Conservation (phyloP, 2,329 filamentous ascomycete genomes). For the Pezicula neosporulosa region DNA sequence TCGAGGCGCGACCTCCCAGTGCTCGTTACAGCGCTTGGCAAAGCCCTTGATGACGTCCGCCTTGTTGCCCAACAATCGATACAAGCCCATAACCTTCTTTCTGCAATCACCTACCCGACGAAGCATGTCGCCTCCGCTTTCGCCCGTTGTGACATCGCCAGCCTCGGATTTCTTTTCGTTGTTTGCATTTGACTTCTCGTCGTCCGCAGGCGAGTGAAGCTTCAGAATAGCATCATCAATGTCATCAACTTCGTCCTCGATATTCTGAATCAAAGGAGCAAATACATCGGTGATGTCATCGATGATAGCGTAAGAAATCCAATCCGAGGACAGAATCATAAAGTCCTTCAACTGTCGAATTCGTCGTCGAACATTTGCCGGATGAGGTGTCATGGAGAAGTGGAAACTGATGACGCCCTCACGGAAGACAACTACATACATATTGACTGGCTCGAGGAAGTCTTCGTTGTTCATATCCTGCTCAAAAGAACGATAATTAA, state of each 20-base stretch:
- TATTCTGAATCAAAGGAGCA: constrained; percentile 83
- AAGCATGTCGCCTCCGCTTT: constrained; percentile 75
- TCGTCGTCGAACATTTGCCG: constrained; percentile 89
- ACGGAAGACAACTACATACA: constrained; percentile 96
- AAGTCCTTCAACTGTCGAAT: constrained; percentile 95
- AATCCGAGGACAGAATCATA: constrained; percentile 87
- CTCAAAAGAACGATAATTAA: constrained; percentile 97
- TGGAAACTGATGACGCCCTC: constrained; percentile 96
- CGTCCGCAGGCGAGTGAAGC: constrained; percentile 61
- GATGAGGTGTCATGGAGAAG: constrained; percentile 92
- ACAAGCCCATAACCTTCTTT: constrained; percentile 96
- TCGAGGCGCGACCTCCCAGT: constrained; percentile 92
- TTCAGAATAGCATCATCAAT: constrained; percentile 90
- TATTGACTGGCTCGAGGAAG: constrained; percentile 92
- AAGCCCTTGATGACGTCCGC: constrained; percentile 99
- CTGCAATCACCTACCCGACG: constrained; percentile 88
- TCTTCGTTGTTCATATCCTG: constrained; percentile 87
- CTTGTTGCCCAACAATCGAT: constrained; percentile 90
- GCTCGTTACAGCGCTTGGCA: constrained; percentile 95
- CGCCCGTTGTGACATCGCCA: constrained; percentile 32
- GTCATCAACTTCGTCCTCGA: constrained; percentile 94
- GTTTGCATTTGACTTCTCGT: constrained; percentile 37
- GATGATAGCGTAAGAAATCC: constrained; percentile 97
- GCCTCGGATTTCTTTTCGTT: constrained; percentile 42
- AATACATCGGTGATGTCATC: constrained; percentile 99